Base-by-base conservation (phyloP, 2,329 filamentous ascomycete genomes). In the Xenoacremonium recifei region DNA sequence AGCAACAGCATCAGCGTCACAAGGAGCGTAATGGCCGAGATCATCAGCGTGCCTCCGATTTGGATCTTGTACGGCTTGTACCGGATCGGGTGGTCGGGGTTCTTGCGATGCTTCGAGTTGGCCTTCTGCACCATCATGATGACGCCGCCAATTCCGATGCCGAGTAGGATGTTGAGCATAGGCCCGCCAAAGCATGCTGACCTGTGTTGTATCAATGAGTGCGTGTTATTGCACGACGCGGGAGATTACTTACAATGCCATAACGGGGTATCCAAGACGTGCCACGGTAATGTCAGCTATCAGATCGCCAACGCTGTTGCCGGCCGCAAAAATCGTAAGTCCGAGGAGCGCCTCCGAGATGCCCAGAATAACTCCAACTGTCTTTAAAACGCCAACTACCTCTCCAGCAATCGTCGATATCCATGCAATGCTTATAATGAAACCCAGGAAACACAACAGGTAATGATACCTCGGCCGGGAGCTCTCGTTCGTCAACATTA, bases 161-260 rank as follows among this genome's bases (percentile, higher is more conserved):
- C 93, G 4, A 99, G 79, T 0, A 99, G 71, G 49, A 99, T 99
- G 57, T 99, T 99, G 30, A 99, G 79, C 89, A 99, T 92, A 0
- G 93, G 93, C 0, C 93, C 95, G n/a, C 93, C 93, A 62, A 99
- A 96, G 62, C 93, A 99, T 4, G 93, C 93, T 23, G 88, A 91
- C 30, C 77, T 81, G 45, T n/a, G 19, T 21, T 20, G 12, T 9
- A 19, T n/a, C 7, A 29, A 6, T 12, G 15, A 20, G 11, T 18
- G 12, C n/a, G n/a, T n/a, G n/a, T n/a, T n/a, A n/a, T n/a, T n/a
- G n/a, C n/a, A n/a, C n/a, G n/a, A n/a, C n/a, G n/a, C n/a, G n/a
- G n/a, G 12, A 10, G 17, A 13, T 33, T 25, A 76, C 77, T 67
- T 65, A 80, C 74, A 85, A 59, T 29, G 93, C 93, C 93, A 99